Evolutionary conservation across 1,284 basidiomycete species (phyloP).

Genomic region (Tilletia setariae): DNA sequence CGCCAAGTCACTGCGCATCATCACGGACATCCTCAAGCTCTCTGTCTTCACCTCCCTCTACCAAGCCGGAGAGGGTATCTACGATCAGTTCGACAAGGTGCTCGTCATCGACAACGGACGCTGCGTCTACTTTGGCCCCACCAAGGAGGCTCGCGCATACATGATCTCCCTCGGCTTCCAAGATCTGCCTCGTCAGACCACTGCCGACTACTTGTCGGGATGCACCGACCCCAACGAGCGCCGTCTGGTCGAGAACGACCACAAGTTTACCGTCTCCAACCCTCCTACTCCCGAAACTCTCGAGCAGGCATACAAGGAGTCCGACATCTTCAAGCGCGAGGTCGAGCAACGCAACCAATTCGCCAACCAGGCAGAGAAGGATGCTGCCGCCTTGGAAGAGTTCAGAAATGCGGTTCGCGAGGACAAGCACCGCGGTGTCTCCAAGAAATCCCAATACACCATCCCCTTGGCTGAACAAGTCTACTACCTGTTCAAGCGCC

Average conservation of each 20-base stretch:
- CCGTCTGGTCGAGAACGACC: conserved; percentile 64
- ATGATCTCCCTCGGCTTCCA: conserved; percentile 51
- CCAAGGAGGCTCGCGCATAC: conserved; percentile 39
- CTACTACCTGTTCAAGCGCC: conserved; percentile 67
- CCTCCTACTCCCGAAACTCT: conserved; percentile 72
- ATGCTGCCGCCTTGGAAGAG: conserved; percentile 62
- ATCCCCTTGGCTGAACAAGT: conserved; percentile 61
- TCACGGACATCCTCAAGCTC: conserved; percentile 72
- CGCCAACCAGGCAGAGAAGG: conserved; percentile 65
- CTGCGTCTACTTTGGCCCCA: conserved; percentile 49
- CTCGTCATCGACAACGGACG: conserved; percentile 50
- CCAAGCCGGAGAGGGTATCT: conserved; percentile 59
- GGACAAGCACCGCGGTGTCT: conserved; percentile 78
- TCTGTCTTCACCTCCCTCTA: conserved; percentile 78
- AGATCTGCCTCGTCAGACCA: conserved; percentile 67
- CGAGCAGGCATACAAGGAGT: conserved; percentile 67
- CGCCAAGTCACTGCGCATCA: conserved; percentile 67
- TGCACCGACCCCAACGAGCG: conserved; percentile 42
- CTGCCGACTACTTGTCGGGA: conserved; percentile 43
- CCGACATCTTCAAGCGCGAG: conserved; percentile 61
- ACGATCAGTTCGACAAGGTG: conserved; percentile 63
- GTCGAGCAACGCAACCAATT: conserved; percentile 62
- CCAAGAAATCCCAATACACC: conserved; percentile 80
- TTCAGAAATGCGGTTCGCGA: conserved; percentile 73
- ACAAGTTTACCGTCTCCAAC: conserved; percentile 63